A percentile compares a stretch with the other conserved stretches of the same genome.
Conservation (phyloP, 176 grass and related monocot species). For the Phragmites australis region DNA sequence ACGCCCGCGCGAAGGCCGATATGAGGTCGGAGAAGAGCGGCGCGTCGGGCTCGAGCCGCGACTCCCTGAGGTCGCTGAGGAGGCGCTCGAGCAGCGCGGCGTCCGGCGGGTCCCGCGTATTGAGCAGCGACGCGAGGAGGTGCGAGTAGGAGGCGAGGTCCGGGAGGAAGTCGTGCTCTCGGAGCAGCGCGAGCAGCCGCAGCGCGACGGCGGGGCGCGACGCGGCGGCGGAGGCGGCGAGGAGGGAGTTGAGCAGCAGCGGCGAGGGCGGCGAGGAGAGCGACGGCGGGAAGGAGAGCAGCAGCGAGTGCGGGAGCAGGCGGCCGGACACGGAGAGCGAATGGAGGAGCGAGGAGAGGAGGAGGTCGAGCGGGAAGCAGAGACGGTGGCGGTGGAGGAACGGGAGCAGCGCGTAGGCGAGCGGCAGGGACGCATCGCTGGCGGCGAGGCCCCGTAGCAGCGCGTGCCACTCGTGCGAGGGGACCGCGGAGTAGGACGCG, state of each 20-base stretch:
- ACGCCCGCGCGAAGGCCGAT: slow-evolving; percentile 67
- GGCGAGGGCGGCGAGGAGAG: slow-evolving; percentile 72
- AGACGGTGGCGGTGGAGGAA: slow-evolving; percentile 91
- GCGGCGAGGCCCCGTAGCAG: slow-evolving; percentile 66
- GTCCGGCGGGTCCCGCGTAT: slow-evolving; percentile 78
- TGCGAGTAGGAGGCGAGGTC: slow-evolving; percentile 82
- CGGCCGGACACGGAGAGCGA: slow-evolving; percentile 60
- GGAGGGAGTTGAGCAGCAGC: slow-evolving; percentile 84
- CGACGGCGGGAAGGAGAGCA: slow-evolving; percentile 62
- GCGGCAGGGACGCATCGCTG: slow-evolving; percentile 59
- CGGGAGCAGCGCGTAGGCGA: slow-evolving; percentile 67
- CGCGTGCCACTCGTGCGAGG: slow-evolving; percentile 64
- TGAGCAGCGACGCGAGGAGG: slow-evolving; percentile 77
- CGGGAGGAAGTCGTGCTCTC: slow-evolving; percentile 74
- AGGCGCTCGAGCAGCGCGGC: slow-evolving; percentile 61
- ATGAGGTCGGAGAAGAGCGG: slow-evolving; percentile 87
- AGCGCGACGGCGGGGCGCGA: slow-evolving; percentile 74
- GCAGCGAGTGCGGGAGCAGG: slow-evolving; percentile 64
- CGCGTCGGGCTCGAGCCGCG: slow-evolving; percentile 78
- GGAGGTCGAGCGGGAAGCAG: slow-evolving; percentile 90
- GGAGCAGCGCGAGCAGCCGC: slow-evolving; percentile 64
- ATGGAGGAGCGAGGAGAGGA: slow-evolving; percentile 79
- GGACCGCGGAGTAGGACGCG: slow-evolving; percentile 65
- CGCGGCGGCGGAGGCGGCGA: slow-evolving; percentile 69
- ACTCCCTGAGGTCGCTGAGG: slow-evolving; percentile 56